phyloP scores from a whole-genome alignment of 2,329 filamentous ascomycete genomes.

The Sarocladiaceae sp. region DNA sequence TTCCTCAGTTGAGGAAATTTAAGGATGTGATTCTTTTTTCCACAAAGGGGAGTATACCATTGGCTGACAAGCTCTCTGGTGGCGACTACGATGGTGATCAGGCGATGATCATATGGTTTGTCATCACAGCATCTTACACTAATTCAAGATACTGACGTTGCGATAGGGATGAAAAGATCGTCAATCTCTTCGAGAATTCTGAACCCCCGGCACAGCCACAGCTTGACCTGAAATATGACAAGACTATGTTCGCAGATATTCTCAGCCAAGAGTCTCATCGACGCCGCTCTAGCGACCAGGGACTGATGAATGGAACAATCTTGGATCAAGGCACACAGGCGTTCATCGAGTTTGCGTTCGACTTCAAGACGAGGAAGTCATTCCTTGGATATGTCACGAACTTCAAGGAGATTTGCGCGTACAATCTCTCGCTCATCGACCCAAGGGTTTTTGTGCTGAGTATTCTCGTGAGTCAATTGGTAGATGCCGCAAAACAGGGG shows the following conservation, averaged over 20 bases:
- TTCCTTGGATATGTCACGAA: slow-evolving; percentile 59
- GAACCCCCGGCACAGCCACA: slow-evolving; percentile 12
- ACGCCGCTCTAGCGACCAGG: background rate
- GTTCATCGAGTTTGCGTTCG: background rate
- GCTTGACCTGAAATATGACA: background rate
- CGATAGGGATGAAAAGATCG: slow-evolving; percentile 56
- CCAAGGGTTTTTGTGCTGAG: slow-evolving; percentile 41
- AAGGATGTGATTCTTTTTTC: slow-evolving; percentile 79
- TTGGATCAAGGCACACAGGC: background rate
- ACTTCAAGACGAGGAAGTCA: slow-evolving; percentile 49
- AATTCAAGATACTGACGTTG: too few relatives aligned
- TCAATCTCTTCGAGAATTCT: slow-evolving; percentile 60
- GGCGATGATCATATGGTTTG: slow-evolving; percentile 77
- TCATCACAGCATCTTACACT: too few relatives aligned
- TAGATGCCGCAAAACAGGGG: slow-evolving; percentile 53
- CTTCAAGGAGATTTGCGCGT: slow-evolving; percentile 57
- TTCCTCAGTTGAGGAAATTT: slow-evolving; percentile 56
- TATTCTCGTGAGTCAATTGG: slow-evolving; percentile 44
- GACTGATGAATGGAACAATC: background rate
- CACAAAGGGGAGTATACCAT: slow-evolving; percentile 49
- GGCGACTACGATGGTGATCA: slow-evolving; percentile 78
- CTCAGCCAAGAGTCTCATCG: background rate
- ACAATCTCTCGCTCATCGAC: slow-evolving; percentile 45
- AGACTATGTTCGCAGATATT: background rate
- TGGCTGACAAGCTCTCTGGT: slow-evolving; percentile 67